Evolutionary conservation across 2,329 filamentous ascomycete genomes (phyloP), one percentile per base, ranked within the genome.

Genomic region (Pseudodiploospora longispora): DNA sequence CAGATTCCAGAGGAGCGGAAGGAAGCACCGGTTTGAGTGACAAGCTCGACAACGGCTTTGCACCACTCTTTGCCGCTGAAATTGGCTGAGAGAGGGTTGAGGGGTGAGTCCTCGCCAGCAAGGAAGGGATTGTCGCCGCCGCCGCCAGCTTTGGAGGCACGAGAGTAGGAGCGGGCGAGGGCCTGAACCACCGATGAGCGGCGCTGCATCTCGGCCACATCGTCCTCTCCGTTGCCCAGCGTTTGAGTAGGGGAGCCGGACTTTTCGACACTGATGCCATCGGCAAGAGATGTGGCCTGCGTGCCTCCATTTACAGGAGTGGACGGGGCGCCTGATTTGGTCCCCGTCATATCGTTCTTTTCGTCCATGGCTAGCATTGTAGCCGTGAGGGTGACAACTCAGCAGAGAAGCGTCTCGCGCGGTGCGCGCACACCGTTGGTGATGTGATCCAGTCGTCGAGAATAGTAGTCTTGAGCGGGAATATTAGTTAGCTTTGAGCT

Each of bases 1-100:
- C 74, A 71, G 37, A 87, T 70, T 38, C 83, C 83, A 1, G 78
- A 73, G 10, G 75, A 77, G 54, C 82, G 75, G 59, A 79, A 79
- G 10, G 64, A 59, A 50, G 70, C 67, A 42, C 76, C 80, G 46
- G 75, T 72, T 48, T 64, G 68, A 30, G 69, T 67, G 38, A 71
- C 67, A 48, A 77, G 62, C 48, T 70, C 68, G 30, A 80, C 73
- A 7, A 83, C 59, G 31, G 76, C 68, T 64, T 75, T 80, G 47
- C 76, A 75, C 82, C 82, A 85, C 36, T 70, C 67, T 39, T 70
- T 70, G 30, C 65, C 69, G 44, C 67, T 74, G 59, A 82, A 82
- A 46, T 74, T 70, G 27, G 63, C 59, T 4, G 72, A 78, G 41
- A 57, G 59, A 4, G 76, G 76, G 55, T 80, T 75, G 30, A 79